Base-by-base conservation (phyloP, 176 grass and related monocot genomes). In the Dendrocalamus sinicus region DNA sequence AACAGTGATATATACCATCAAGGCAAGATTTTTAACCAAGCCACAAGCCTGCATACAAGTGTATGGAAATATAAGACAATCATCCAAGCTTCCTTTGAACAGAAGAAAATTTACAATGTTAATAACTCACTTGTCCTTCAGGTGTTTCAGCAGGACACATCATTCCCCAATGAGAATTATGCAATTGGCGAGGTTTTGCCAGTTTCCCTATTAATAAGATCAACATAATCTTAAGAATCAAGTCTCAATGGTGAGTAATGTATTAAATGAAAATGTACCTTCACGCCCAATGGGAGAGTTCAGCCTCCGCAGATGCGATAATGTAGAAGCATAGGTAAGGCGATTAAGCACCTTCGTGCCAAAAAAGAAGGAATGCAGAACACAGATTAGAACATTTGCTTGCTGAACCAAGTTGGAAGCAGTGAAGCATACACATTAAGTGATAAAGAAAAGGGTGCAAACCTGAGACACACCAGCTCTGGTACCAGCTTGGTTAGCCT, bases 111-210 rank as follows among this genome's bases (percentile, higher is more conserved):
- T 46, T 58, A 43, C 14, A 32, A 24, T 81, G 50, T 8, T 1
- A 82, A 63, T 62, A 20, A 63, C 85, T 85, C 86, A 96, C 96
- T 86, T 99, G 96, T 61, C 92, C 92, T 90, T 99, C 93, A 26
- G 96, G 93, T 86, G 96, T 99, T 99, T 99, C 96, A 88, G 93
- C 90, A 84, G 96, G 93, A 91, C 96, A 99, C 93, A 99, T 96
- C 96, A 99, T 99, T 71, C 96, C 96, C 96, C 96, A 99, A 52
- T 96, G 96, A 76, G 94, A 99, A 90, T 96, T 94, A 82, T 99
- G 96, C 86, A 96, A 88, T 73, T 99, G 96, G 28, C 94, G 96
- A 73, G 93, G 96, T 79, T 94, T 99, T 72, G 93, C 96, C 86
- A 99, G 71, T 83, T 99, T 99, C 19, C 96, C 96, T 99, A 85